Evolutionary conservation across 805 yeast genomes (phyloP), one percentile per base, ranked within the genome.

Genomic region (Pichia exigua): DNA sequence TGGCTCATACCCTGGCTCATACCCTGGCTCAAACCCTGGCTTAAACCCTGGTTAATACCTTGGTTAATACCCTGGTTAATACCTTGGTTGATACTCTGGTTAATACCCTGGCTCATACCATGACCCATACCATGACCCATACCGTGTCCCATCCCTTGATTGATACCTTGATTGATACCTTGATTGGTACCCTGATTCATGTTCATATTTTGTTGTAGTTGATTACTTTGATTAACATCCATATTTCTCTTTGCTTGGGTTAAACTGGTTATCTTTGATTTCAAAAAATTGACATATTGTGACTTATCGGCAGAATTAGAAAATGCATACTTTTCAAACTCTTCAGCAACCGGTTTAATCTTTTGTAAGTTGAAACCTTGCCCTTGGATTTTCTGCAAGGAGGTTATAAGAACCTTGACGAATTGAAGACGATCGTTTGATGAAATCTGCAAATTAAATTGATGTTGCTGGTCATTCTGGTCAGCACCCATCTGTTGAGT

Each of bases 311-410:
- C 73, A 13, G 87, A 73, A 51, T 80, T 80, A 51, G 75, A 73
- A 62, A 75, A 85, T 24, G 88, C 77, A 58, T 74, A 79, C 53
- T 81, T 78, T 62, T 85, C 94, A 58, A 82, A 84, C 60, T 84
- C 87, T 59, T 81, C 84, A 4, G 90, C 89, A 58, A 81, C 72
- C 4, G 73, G 66, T 59, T 74, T 76, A 58, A 78, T 68, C 57
- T 73, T 76, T 47, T 68, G 72, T 24, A 59, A 49, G 11, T 63
- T 58, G 30, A 66, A 66, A 38, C 48, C 58, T 21, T 60, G 54
- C 2, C 72, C 72, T 49, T 66, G 70, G 21, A 66, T 59, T 45
- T 65, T 65, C 40, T 67, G 64, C n/a, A 67, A 56, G 12, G 70
- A 59, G 1, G 62, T 57, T 22, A 67, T 61, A 17, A 67, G 61